Conservation (phyloP, 352 stramenopile genomes). For the Thalassiosira mediterranea region DNA sequence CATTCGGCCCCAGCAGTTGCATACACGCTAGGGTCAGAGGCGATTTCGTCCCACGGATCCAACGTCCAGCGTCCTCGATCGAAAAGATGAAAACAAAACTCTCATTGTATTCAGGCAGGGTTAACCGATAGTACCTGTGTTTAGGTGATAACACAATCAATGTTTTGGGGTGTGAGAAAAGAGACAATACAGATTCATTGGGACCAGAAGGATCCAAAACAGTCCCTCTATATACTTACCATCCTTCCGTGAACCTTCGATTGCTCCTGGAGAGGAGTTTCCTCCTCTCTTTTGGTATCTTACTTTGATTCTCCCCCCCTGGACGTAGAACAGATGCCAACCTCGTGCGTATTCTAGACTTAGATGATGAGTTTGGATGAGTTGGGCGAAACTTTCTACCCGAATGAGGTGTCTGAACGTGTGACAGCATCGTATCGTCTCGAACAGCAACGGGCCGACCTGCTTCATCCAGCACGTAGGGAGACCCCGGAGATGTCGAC, state of each 20-base stretch:
- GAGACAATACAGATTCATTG: no score
- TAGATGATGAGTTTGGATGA: conserved; percentile 65
- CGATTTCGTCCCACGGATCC: conserved; percentile 35
- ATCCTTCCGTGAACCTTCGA: conserved; percentile 77
- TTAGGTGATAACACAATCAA: no score
- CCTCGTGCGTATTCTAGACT: neutral
- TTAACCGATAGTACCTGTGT: conserved; percentile 83
- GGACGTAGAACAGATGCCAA: conserved; percentile 6
- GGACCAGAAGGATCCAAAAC: no score
- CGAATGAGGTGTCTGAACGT: conserved; percentile 66
- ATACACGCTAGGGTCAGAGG: conserved; percentile 65
- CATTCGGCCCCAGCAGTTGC: conserved; percentile 74
- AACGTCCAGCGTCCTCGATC: conserved; percentile 78
- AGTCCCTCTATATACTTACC: no score
- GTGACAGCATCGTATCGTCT: conserved; percentile 10
- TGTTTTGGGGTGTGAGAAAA: no score
- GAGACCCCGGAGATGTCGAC: no score
- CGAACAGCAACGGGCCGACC: conserved; percentile 20
- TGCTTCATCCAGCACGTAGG: conserved; percentile 40
- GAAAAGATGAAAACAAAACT: conserved; percentile 82
- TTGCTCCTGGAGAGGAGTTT: conserved; percentile 31
- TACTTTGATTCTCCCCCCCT: conserved; percentile 4
- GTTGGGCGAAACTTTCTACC: conserved; percentile 75
- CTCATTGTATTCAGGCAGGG: conserved; percentile 58
- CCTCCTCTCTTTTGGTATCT: conserved; percentile 22